Conservation (phyloP, 768 basidiomycete species). For the Porpolomopsis calyptriformis region DNA sequence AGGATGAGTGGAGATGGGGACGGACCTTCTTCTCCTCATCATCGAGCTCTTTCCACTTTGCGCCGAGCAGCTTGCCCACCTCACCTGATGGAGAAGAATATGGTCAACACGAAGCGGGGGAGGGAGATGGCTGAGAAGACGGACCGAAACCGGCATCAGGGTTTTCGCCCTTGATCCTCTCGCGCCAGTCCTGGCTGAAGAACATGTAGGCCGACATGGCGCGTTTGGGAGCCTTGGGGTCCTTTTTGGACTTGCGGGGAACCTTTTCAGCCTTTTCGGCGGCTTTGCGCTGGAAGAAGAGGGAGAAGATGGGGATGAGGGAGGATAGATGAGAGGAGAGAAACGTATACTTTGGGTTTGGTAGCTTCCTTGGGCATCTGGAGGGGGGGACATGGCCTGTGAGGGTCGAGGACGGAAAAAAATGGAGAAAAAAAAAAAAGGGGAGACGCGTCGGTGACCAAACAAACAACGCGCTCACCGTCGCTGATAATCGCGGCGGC, state of each 20-base stretch:
- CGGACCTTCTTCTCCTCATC: conserved; percentile 85
- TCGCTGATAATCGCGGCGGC: conserved; percentile 9
- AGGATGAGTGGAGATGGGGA: too few relatives aligned
- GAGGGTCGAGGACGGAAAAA: neutral
- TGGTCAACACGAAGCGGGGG: neutral
- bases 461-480: conserved; percentile 16
- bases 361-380: conserved; percentile 74
- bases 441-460: conserved; percentile 11
- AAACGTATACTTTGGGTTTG: conserved; percentile 49
- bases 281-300: conserved; percentile 51
- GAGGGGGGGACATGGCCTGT: neutral
- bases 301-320: conserved; percentile 2
- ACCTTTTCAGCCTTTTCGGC: conserved; percentile 61
- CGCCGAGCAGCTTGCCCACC: conserved; percentile 88
- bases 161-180: conserved; percentile 92
- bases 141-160: conserved; percentile 88
- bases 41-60: conserved; percentile 93
- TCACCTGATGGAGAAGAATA: conserved; percentile 45
- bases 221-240: conserved; percentile 81
- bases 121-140: conserved; percentile 13
- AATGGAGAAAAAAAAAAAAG: conserved; percentile 2
- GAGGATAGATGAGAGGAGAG: conserved; percentile 9
- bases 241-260: conserved; percentile 55
- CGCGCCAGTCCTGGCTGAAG: conserved; percentile 94
- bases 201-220: conserved; percentile 98